These are phyloP conservation scores for Ceratocystis huliohia DNA, from an alignment of 2,329 filamentous ascomycete genomes.

Conservation along the genomic window DNA sequence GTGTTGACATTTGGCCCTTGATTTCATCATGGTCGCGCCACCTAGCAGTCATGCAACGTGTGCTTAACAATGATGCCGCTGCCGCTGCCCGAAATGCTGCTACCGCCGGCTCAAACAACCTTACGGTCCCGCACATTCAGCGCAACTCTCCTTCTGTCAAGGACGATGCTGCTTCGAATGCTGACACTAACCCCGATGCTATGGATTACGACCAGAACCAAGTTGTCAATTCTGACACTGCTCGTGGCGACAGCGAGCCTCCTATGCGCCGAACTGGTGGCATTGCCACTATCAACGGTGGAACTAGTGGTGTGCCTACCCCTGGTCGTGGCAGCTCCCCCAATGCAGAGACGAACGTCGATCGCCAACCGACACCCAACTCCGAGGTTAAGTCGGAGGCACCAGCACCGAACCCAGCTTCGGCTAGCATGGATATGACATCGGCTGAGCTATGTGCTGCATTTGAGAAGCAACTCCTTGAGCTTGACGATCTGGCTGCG, in stretches of 20 bases:
- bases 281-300: constrained; percentile 47
- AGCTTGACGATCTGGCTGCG: constrained; percentile 48
- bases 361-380: constrained; percentile 20
- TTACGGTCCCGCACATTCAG: constrained; percentile 24
- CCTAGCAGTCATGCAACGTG: constrained; percentile 48
- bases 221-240: constrained; percentile 31
- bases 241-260: constrained; percentile 40
- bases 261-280: constrained; percentile 40
- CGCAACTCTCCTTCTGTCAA: constrained; percentile 35
- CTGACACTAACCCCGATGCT: constrained; percentile 41
- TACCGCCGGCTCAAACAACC: constrained; percentile 27
- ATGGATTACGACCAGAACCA: constrained; percentile 46
- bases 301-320: constrained; percentile 37
- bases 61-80: constrained; percentile 41
- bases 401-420: constrained; percentile 23
- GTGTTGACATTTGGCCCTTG: constrained; percentile 47
- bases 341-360: constrained; percentile 20
- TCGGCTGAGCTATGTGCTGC: constrained; percentile 45
- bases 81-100: constrained; percentile 26
- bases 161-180: constrained; percentile 43
- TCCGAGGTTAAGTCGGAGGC: constrained; percentile 19
- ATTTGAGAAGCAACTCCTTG: constrained; percentile 47
- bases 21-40: constrained; percentile 49
- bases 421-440: constrained; percentile 39
- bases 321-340: constrained; percentile 37